Evolutionary conservation across 495 filamentous ascomycete genomes (phyloP).

Genomic region (Penicillium chermesinum): DNA sequence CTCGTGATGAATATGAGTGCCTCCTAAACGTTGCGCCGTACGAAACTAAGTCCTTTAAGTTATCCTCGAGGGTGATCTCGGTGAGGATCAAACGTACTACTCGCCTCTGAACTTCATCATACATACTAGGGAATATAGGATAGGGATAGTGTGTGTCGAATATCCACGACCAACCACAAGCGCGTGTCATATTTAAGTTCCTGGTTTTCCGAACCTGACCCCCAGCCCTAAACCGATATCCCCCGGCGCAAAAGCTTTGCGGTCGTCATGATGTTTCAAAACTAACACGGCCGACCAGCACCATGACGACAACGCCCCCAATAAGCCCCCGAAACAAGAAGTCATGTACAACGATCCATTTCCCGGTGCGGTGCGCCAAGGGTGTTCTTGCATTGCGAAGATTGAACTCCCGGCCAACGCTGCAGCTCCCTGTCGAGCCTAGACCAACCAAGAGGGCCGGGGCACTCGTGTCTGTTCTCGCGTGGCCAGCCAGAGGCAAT

Average conservation of each 20-base stretch:
- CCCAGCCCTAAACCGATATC: neutral
- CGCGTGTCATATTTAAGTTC: slow-evolving; percentile 6
- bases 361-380: slow-evolving; percentile 7
- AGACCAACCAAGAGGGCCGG: slow-evolving; percentile 15
- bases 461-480: slow-evolving; percentile 11
- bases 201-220: slow-evolving; percentile 16
- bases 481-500: slow-evolving; percentile 22
- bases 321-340: neutral
- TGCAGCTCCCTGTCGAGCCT: slow-evolving; percentile 14
- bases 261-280: neutral
- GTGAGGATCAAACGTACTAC: too few species aligned
- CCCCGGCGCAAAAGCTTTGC: neutral
- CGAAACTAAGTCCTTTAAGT: too few species aligned
- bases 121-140: too few species aligned
- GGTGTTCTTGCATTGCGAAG: slow-evolving; percentile 3
- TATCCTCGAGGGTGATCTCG: too few species aligned
- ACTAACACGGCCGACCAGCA: neutral
- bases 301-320: neutral
- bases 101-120: too few species aligned
- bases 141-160: too few species aligned
- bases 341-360: slow-evolving; percentile 6
- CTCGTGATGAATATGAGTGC: too few species aligned
- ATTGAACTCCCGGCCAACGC: slow-evolving; percentile 21
- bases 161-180: slow-evolving; percentile 10
- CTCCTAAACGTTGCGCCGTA: too few species aligned